These are phyloP conservation scores for Albizia julibrissin DNA, from an alignment of 306 rosid species.

Conservation along the genomic window DNA sequence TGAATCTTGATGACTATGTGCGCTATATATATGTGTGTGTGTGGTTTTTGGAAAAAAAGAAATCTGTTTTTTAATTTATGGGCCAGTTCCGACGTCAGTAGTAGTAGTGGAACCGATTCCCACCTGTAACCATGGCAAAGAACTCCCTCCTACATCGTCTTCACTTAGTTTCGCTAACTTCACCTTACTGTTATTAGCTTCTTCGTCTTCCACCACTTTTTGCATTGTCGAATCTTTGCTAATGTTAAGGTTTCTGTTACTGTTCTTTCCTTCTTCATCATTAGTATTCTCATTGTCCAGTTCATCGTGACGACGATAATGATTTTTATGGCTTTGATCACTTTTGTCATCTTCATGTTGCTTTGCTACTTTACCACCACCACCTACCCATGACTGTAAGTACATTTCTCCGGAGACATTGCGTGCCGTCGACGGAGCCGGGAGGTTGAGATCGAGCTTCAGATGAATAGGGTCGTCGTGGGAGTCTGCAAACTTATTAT, in stretches of 20 bases:
- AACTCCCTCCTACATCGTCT: slow-evolving; percentile 64
- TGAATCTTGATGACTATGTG: too few relatives aligned
- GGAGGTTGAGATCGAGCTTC: slow-evolving; percentile 84
- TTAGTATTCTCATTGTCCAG: slow-evolving; percentile 38
- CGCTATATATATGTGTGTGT: too few relatives aligned
- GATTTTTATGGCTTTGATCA: slow-evolving; percentile 6
- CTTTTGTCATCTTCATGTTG: not conserved
- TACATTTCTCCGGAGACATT: slow-evolving; percentile 52
- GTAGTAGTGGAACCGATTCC: slow-evolving; percentile 75
- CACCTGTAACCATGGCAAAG: slow-evolving; percentile 92
- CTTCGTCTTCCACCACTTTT: slow-evolving; percentile 53
- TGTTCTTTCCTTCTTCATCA: slow-evolving; percentile 36
- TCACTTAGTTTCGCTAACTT: slow-evolving; percentile 89
- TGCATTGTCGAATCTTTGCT: slow-evolving; percentile 37
- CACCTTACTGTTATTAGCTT: slow-evolving; percentile 65
- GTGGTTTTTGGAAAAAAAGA: not conserved
- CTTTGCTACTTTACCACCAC: slow-evolving; percentile 23
- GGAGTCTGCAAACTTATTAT: slow-evolving; percentile 50
- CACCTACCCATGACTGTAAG: slow-evolving; percentile 63
- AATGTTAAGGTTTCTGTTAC: not conserved
- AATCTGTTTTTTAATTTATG: slow-evolving; percentile 4
- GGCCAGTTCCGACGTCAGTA: slow-evolving; percentile 58
- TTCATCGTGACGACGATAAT: not conserved
- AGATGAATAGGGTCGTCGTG: slow-evolving; percentile 58
- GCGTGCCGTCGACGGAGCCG: slow-evolving; percentile 43